Base-by-base conservation (phyloP, 352 stramenopile genomes). In the Phytopythium montanum region DNA sequence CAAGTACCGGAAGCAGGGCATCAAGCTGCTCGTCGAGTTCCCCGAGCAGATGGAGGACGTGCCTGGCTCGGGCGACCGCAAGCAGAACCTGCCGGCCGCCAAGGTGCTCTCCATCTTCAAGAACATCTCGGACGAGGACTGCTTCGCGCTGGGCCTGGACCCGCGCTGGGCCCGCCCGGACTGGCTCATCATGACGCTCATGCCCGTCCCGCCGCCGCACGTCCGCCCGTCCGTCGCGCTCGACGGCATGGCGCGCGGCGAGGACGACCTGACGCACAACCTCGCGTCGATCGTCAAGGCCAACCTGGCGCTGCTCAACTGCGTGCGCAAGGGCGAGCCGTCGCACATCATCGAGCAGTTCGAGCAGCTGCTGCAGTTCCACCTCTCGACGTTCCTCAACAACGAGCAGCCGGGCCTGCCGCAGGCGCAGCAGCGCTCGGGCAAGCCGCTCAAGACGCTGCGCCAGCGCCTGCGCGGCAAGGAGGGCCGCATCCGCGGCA, bases 181-280 rank as follows among this genome's bases (percentile, higher is more conserved):
- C 61, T 99, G 97, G 97, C 88, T 99, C 61, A 75, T 99, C n/a
- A 90, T 99, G 59, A 98, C 97, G 56, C 89, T 99, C 19, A 93
- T 99, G 73, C 97, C 98, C 0, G 97, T 99, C 29, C 96, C 97
- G 19, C 98, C 98, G 23, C 91, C 98, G 31, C 97, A 99, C 65
- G 97, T 99, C 28, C 95, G 98, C 25, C 98, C 98, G 42, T 98
- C 88, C 23, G 97, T 99, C 10, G 91, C 90, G 38, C 90, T 98
- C 56, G 96, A 98, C 23, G 95, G 94, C 42, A 94, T 95, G 71
- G 81, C 88, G 31, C 88, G 90, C 39, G 97, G 92, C 59, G 96
- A 99, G 65, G 97, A 99, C 69, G 97, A 99, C 69, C 79, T 99
- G 36, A 99, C 97, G 25, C 96, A 99, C 72, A 97, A 98, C 65